phyloP scores from a whole-genome alignment of 2,329 filamentous ascomycete species.

The Stenocarpella maydis region DNA sequence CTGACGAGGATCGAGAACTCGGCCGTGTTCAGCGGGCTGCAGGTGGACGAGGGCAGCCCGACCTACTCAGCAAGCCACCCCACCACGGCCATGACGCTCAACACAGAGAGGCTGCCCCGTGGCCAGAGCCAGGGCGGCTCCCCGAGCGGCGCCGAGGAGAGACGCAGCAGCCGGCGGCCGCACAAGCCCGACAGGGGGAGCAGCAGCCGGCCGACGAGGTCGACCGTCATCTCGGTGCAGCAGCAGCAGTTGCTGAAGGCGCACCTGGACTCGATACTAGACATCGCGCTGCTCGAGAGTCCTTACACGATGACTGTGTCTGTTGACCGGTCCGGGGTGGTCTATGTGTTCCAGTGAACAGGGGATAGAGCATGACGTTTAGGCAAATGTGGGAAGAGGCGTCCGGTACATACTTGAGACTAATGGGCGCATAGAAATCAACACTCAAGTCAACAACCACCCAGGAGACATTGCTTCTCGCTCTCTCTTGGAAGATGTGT shows the following conservation, averaged over 20 bases:
- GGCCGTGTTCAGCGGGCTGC: conserved; percentile 80
- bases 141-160: conserved; percentile 39
- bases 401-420: not conserved
- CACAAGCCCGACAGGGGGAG: conserved; percentile 17
- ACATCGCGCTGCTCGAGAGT: conserved; percentile 86
- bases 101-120: conserved; percentile 67
- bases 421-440: not conserved
- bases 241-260: conserved; percentile 86
- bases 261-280: conserved; percentile 87
- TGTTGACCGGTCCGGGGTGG: conserved; percentile 85
- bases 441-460: no score
- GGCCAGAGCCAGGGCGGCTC: conserved; percentile 41
- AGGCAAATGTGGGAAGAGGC: not conserved
- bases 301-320: conserved; percentile 95
- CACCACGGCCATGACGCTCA: conserved; percentile 68
- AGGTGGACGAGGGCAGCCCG: conserved; percentile 74
- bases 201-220: conserved; percentile 65
- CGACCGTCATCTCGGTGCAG: conserved; percentile 85
- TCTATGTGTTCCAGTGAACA: conserved; percentile 76
- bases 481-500: no score
- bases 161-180: conserved; percentile 26
- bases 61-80: conserved; percentile 73
- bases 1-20: conserved; percentile 80
- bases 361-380: not conserved
- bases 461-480: no score